A percentile compares a stretch with the other conserved stretches of the same genome.
Conservation (phyloP, 495 filamentous ascomycete species). For the Podospora australis region DNA sequence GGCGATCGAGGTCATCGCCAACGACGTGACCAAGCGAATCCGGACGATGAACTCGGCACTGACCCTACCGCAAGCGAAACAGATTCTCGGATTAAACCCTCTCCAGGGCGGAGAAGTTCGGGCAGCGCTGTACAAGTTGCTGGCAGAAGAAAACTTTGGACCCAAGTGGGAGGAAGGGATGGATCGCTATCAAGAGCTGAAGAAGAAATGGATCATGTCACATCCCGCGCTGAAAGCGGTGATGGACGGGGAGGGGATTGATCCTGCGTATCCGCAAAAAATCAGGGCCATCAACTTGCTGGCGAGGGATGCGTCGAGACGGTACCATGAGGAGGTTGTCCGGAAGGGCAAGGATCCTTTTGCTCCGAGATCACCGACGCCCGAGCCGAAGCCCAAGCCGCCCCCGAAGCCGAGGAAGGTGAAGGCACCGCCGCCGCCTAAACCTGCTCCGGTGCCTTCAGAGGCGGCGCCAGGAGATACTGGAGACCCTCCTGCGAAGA, state of each 20-base stretch:
- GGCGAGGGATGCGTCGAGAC: constrained; percentile 67
- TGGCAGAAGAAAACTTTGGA: constrained; percentile 65
- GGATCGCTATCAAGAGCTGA: constrained; percentile 66
- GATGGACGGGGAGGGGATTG: constrained; percentile 46
- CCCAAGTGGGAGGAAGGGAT: constrained; percentile 64
- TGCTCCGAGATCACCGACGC: neutral
- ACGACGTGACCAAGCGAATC: constrained; percentile 77
- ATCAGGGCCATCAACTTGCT: constrained; percentile 63
- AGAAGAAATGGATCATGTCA: constrained; percentile 57
- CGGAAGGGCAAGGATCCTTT: constrained; percentile 42
- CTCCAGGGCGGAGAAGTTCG: constrained; percentile 60
- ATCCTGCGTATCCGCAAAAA: constrained; percentile 50
- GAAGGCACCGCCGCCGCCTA: neutral
- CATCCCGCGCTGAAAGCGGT: constrained; percentile 52
- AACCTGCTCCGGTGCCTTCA: neutral
- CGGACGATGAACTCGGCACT: constrained; percentile 55
- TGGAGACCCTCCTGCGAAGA: neutral
- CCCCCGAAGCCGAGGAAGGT: neutral
- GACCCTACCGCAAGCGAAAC: constrained; percentile 68
- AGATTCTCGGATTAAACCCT: constrained; percentile 64
- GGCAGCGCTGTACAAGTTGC: constrained; percentile 57
- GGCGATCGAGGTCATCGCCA: constrained; percentile 70
- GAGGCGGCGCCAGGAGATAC: neutral
- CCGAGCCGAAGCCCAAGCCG: constrained; percentile 7
- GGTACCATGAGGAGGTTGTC: constrained; percentile 54